Evolutionary conservation across 2,329 filamentous ascomycete species (phyloP), one percentile per base, ranked within the genome.

Genomic region (Colletotrichum zoysiae): DNA sequence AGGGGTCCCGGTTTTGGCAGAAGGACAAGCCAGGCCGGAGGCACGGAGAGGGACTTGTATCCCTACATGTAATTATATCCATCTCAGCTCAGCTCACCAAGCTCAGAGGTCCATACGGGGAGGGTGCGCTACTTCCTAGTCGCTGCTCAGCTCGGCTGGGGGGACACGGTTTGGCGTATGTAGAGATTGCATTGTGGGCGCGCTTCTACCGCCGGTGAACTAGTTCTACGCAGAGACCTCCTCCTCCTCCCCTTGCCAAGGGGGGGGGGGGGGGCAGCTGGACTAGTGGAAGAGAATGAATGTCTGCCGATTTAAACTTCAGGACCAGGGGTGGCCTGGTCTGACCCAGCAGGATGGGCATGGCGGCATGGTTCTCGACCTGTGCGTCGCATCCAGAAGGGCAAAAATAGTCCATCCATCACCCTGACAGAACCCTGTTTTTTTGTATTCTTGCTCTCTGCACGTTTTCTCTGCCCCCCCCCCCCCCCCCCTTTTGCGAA

Each of bases 281-380:
- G 20, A 26, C 12, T 23, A 16, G 33, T 7, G 42, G 23, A 33
- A 12, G 20, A 3, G 42, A 44, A 61, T 18, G 51, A 44, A 61
- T 26, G 51, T 42, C 60, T 53, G 48, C 33, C 46, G 60, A 53
- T 48, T 63, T 51, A 53, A 18, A 53, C 60, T 63, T 42, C 46
- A 42, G 12, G 3, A 42, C 33, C 60, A 33, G 12, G 46, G 46
- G 44, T 8, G 44, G 18, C 30, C 30, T 12, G 44, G 18, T 20
- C 30, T 12, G 20, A 11, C 44, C 26, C 20, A 26, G 14, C 11
- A 30, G 44, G 59, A 14, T 23, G 42, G 26, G 18, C 26, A 50
- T 50, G 58, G 38, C 11, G 26, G 18, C 26, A 50, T 50, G 58
- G 38, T 2, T 23, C 40, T 46, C 44, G 30, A 56, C 4, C 7